Percentiles rank a stretch among this genome's conserved stretches.
phyloP scores from a whole-genome alignment of 345 rosid species.

The Stellera chamaejasme region DNA sequence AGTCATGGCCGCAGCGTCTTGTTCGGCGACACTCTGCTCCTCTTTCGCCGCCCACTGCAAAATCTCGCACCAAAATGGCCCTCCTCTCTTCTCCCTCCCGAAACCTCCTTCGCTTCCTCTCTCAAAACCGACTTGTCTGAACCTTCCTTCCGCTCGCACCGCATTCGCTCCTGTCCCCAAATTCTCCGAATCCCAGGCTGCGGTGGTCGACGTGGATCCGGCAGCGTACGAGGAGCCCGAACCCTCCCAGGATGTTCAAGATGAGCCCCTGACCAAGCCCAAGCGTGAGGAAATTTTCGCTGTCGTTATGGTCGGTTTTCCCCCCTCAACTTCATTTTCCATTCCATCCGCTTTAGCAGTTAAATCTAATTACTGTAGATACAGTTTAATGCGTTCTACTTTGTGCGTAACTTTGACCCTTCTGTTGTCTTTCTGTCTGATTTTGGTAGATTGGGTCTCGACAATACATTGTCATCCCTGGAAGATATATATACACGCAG shows the following conservation, averaged over 20 bases:
- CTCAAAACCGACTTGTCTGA: conserved; percentile 19
- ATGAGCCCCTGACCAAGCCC: conserved; percentile 55
- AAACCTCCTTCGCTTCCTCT: conserved; percentile 18
- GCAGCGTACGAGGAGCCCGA: conserved; percentile 19
- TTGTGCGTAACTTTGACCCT: too few species aligned
- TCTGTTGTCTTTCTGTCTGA: too few species aligned
- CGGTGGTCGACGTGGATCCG: conserved; percentile 35
- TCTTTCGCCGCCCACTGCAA: conserved; percentile 50
- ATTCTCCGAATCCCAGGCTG: conserved; percentile 40
- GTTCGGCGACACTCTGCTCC: conserved; percentile 47
- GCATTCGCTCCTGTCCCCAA: conserved; percentile 27
- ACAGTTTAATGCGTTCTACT: too few species aligned
- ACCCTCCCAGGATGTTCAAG: conserved; percentile 26
- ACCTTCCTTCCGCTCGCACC: conserved; percentile 20
- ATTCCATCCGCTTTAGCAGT: too few species aligned
- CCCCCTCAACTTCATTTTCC: too few species aligned
- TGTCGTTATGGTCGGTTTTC: conserved; percentile 73
- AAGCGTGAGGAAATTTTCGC: conserved; percentile 92
- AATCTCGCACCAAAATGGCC: conserved; percentile 24
- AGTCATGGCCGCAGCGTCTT: conserved; percentile 30
- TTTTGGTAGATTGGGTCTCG: conserved; percentile 64
- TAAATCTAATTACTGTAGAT: too few species aligned
- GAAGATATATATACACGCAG: conserved; percentile 63
- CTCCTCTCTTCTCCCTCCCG: conserved; percentile 17
- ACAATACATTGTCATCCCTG: conserved; percentile 92